Base-by-base conservation (phyloP, 1,284 basidiomycete species). In the Golubevia sp. region DNA sequence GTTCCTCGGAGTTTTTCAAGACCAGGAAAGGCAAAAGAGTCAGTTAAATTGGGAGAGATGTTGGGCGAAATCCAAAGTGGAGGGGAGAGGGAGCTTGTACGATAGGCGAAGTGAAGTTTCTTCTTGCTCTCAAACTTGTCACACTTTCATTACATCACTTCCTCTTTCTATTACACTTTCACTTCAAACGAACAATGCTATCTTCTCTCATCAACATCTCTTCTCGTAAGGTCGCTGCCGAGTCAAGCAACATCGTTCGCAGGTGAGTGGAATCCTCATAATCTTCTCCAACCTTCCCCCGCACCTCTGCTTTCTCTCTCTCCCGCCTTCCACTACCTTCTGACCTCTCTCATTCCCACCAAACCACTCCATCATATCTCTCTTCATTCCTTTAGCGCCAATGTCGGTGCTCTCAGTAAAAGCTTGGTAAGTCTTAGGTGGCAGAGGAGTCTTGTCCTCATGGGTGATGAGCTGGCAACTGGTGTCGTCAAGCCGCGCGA, bases 391-490 rank as follows among this genome's bases (percentile, higher is more conserved):
- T 24, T 4, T 21, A 51, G 49, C 25, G 23, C 62, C 3, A 11
- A 66, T 44, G 24, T 63, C 6, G 44, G 55, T 18, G 23, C 24
- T 18, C 44, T 66, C 21, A 52, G 56, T 27, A n/a, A 44, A 3
- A 26, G 30, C 26, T 62, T 66, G 15, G 11, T 24, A 38, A 18
- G 21, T 23, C 30, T 34, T 5, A 56, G 60, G 62, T 18, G 59
- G 61, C 25, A 48, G 49, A 38, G 52, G 15, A 61, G 59, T 6
- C 54, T 57, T 49, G 44, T 66, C 20, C 55, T 66, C 21, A 64
- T 54, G 15, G 62, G 62, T 54, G 61, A 66, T 7, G 62, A 50
- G 23, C 49, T 66, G 20, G 54, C 60, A 13, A 20, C 26, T 38
- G 54, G 64, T 5, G 38, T 62, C 25, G 62, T 44, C 25, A 55